Percentiles rank a stretch among this genome's conserved stretches.
phyloP scores from a whole-genome alignment of 1,284 basidiomycete species.

The Mycosarcoma maydis region DNA sequence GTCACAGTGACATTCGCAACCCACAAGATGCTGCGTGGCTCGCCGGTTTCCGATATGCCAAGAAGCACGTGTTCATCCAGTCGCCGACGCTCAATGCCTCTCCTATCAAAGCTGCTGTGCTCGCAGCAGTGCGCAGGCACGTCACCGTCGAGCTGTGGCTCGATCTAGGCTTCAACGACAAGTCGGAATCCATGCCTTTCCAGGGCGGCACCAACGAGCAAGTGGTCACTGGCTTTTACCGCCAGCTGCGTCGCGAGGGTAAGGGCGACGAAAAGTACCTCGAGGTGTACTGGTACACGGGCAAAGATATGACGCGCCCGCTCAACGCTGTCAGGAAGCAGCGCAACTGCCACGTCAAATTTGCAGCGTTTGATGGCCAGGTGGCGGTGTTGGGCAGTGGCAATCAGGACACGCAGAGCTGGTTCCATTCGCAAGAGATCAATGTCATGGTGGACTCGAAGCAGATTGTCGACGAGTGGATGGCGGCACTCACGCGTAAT shows the following conservation, averaged over 20 bases:
- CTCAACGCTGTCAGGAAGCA: constrained; percentile 79
- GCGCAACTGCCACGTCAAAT: constrained; percentile 76
- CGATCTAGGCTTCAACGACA: constrained; percentile 68
- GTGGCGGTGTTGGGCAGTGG: constrained; percentile 78
- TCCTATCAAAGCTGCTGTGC: constrained; percentile 75
- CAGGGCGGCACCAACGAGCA: constrained; percentile 84
- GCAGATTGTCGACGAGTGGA: constrained; percentile 75
- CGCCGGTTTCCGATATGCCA: constrained; percentile 76
- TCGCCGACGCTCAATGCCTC: constrained; percentile 78
- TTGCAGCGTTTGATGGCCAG: constrained; percentile 77
- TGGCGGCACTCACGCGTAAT: constrained; percentile 74
- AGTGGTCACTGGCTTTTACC: constrained; percentile 76
- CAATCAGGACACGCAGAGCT: constrained; percentile 74
- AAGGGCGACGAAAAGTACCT: constrained; percentile 70
- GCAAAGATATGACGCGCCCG: constrained; percentile 78
- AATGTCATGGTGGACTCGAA: constrained; percentile 79
- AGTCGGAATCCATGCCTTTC: constrained; percentile 77
- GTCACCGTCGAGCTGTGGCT: constrained; percentile 72
- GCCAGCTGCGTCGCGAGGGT: constrained; percentile 55
- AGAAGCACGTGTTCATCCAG: constrained; percentile 76
- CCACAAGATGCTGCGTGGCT: constrained; percentile 82
- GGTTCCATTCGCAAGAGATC: constrained; percentile 82
- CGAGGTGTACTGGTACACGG: constrained; percentile 75
- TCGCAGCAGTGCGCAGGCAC: constrained; percentile 74
- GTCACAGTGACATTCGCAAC: constrained; percentile 72